Evolutionary conservation across 495 filamentous ascomycete genomes (phyloP), one percentile per base, ranked within the genome.

Genomic region (Evernia prunastri): DNA sequence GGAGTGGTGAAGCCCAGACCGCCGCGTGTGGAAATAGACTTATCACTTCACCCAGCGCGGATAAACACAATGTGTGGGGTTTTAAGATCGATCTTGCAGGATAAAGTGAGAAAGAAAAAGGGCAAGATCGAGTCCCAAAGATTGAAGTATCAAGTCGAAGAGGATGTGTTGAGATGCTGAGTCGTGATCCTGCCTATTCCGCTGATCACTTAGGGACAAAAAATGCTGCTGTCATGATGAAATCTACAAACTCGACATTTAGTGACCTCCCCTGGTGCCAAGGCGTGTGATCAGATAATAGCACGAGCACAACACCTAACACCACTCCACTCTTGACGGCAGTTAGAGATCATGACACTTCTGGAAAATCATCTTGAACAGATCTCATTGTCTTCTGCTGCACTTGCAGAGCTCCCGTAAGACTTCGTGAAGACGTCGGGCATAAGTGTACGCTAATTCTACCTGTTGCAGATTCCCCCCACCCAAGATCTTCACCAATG

Each of bases 401-500:
- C 89, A 62, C 94, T 97, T 63, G 83, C 88, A 60, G 88, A 89
- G 63, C 85, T 97, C 40, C 87, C 91, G 90, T 94, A 71, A 43
- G 89, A 76, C 43, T 37, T 27, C 33, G 36, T 39, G 31, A 33
- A 45, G 27, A 20, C 59, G 62, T 54, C 56, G 20, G 17, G 36
- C 60, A 17, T 60, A 15, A 56, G 7, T 65, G 35, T 31, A n/a
- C 42, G 36, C 39, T 58, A 64, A 59, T 56, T n/a, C 20, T 18
- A 51, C 18, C 56, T 36, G 31, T 33, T 65, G 43, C 69, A 92
- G 91, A 25, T 98, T 98, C 68, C 90, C 90, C 31, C 83, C 83
- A 18, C 90, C 94, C n/a, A 95, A 91, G 69, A 90, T 93, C 71
- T 98, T 97, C 76, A 96, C 93, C 67, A 97, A 96, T 75, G 90